A percentile compares a stretch with the other conserved stretches of the same genome.
Evolutionary conservation across 257 asterid genomes (phyloP).

Genomic region (Solanum corneliomulleri): DNA sequence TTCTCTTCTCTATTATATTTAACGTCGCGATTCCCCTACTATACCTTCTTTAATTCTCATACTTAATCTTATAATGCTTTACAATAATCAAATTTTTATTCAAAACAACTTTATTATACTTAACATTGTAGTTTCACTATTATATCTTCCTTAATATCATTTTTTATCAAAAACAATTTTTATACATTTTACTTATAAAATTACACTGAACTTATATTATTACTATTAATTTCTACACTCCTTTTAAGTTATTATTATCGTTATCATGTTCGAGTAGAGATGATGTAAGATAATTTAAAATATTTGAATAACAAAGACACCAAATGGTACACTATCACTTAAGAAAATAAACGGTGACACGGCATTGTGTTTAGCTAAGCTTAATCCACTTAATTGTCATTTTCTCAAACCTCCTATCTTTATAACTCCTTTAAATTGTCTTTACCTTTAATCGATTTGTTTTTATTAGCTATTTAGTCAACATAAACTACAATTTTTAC

Average conservation of each 20-base stretch:
- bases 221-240: rapidly evolving
- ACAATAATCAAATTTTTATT: not conserved
- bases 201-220: not conserved
- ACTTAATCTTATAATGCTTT: not conserved
- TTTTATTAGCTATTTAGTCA: not conserved
- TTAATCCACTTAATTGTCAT: not conserved
- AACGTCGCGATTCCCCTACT: not conserved
- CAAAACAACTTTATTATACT: not conserved
- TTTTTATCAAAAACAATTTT: not conserved
- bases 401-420: not conserved
- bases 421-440: not conserved
- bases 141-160: too few species aligned
- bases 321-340: not conserved
- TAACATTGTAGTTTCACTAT: not conserved
- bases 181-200: not conserved
- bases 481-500: not conserved
- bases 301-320: not conserved
- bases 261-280: not conserved
- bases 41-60: not conserved
- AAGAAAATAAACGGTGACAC: not conserved
- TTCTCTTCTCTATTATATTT: not conserved
- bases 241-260: not conserved
- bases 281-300: not conserved
- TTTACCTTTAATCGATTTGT: not conserved
- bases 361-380: not conserved